Conservation (phyloP, 2,329 filamentous ascomycete genomes). For the Tympanopsis confertula region DNA sequence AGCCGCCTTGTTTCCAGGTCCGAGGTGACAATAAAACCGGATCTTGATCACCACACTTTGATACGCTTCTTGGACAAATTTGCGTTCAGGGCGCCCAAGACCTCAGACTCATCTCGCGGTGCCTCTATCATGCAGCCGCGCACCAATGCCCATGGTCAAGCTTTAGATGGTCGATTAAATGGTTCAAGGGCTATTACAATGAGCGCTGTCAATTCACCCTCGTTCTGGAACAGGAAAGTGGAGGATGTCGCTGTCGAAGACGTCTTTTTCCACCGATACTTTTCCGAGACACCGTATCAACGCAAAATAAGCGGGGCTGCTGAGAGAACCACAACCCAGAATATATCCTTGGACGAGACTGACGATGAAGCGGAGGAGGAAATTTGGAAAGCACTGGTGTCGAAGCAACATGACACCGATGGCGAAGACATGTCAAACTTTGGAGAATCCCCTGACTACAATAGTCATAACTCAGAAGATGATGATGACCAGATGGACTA, state of each 20-base stretch:
- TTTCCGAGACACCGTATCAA: slow-evolving; percentile 23
- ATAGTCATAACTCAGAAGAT: slow-evolving; percentile 31
- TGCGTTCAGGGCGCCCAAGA: slow-evolving; percentile 89
- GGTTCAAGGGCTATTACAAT: slow-evolving; percentile 17
- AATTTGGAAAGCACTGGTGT: slow-evolving; percentile 83
- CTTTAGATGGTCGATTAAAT: slow-evolving; percentile 19
- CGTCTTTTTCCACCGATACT: slow-evolving; percentile 98
- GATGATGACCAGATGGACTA: slow-evolving; percentile 27
- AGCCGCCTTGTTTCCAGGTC: slow-evolving; percentile 57
- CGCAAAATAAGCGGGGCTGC: neutral
- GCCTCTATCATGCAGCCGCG: slow-evolving; percentile 95
- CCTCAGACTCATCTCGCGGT: slow-evolving; percentile 56
- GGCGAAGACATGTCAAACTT: slow-evolving; percentile 46
- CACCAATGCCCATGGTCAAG: slow-evolving; percentile 34
- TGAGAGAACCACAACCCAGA: neutral
- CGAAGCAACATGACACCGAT: slow-evolving; percentile 67
- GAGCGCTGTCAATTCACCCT: slow-evolving; percentile 65
- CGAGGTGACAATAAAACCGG: slow-evolving; percentile 75
- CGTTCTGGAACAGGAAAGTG: slow-evolving; percentile 85
- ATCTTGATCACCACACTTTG: slow-evolving; percentile 78
- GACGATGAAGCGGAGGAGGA: slow-evolving; percentile 61
- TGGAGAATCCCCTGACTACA: slow-evolving; percentile 37
- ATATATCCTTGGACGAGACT: slow-evolving; percentile 32
- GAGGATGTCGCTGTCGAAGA: slow-evolving; percentile 83
- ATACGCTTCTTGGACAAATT: slow-evolving; percentile 97